Percentiles rank a stretch among this genome's conserved stretches.
Evolutionary conservation across 345 rosid species (phyloP).

Genomic region (Arabidopsis suecica): DNA sequence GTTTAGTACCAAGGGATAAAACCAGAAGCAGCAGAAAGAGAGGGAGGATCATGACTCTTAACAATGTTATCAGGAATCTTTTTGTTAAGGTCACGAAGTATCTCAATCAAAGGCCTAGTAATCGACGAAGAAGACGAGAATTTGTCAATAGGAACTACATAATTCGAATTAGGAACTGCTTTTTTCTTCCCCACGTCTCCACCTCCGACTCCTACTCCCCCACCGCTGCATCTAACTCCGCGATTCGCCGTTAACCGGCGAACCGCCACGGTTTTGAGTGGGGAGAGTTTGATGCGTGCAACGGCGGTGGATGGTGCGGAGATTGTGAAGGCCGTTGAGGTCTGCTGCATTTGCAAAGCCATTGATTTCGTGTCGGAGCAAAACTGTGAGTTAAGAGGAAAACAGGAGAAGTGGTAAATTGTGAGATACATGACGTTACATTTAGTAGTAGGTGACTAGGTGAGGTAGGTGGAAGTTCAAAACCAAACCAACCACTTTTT

Average conservation of each 20-base stretch:
- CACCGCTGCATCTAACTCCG: constrained; percentile 41
- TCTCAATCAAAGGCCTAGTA: constrained; percentile 91
- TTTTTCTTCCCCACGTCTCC: constrained; percentile 53
- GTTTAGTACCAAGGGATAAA: constrained; percentile 70
- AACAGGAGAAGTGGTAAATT: neutral
- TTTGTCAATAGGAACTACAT: constrained; percentile 91
- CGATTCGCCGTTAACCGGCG: constrained; percentile 25
- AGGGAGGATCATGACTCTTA: constrained; percentile 48
- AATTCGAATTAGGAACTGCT: constrained; percentile 80
- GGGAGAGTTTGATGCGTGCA: neutral
- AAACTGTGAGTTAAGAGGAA: constrained; percentile 13
- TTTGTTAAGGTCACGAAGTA: constrained; percentile 95
- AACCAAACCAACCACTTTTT: constrained; percentile 32
- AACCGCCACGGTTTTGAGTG: constrained; percentile 4
- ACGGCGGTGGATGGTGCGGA: neutral
- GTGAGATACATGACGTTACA: constrained; percentile 10
- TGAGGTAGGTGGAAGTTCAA: constrained; percentile 35
- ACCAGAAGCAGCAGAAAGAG: constrained; percentile 46
- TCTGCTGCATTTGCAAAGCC: constrained; percentile 39
- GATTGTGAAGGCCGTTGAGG: constrained; percentile 21
- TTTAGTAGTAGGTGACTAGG: constrained; percentile 30
- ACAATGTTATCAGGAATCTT: constrained; percentile 90
- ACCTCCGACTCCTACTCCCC: constrained; percentile 33
- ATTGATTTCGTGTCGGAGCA: constrained; percentile 7
- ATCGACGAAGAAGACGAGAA: constrained; percentile 69